Evolutionary conservation across 2,329 filamentous ascomycete species (phyloP), one percentile per base, ranked within the genome.

Genomic region (Fusarium chaquense): DNA sequence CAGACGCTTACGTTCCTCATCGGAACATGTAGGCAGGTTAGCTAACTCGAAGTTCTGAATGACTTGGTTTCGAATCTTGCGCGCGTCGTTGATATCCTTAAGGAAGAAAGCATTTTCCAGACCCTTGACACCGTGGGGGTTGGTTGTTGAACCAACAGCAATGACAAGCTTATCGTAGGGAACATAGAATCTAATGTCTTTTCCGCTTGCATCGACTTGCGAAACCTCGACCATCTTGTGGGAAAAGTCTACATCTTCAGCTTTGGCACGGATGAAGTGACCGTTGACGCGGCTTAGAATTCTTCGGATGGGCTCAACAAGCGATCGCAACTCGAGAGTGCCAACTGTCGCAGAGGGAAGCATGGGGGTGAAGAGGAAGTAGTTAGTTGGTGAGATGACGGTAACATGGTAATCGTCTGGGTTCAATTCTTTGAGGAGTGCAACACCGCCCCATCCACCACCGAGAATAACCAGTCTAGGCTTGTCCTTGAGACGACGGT

Each of bases 341-440:
- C 97, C 97, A 8, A 99, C 96, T 0, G 97, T 99, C 10, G 96
- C 97, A 35, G 94, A 97, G 3, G 96, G 96, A 44, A 99, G 85
- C 94, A 99, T 98, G 1, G 96, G 96, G 3, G 96, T 99, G 80
- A 99, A 99, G 33, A 99, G 83, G 82, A 99, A 99, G 82, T 98
- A 97, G 76, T 98, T 98, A 36, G 92, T 92, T 0, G 96, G 95
- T 15, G 94, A 97, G 44, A 99, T 91, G 40, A 99, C 91, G 6
- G 95, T 98, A 72, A 99, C 91, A 79, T 99, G 94, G 78, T 98
- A 99, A 74, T 98, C 93, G 15, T 94, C 93, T 0, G 94, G 91
- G 67, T 95, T 92, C 67, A 99, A 81, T 67, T 93, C 91, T 82
- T 99, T 99, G 72, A 99, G 82, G 62, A 99, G 83, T 6, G 95